Conservation (phyloP, 1,284 basidiomycete species). For the Polyporus tsugae region DNA sequence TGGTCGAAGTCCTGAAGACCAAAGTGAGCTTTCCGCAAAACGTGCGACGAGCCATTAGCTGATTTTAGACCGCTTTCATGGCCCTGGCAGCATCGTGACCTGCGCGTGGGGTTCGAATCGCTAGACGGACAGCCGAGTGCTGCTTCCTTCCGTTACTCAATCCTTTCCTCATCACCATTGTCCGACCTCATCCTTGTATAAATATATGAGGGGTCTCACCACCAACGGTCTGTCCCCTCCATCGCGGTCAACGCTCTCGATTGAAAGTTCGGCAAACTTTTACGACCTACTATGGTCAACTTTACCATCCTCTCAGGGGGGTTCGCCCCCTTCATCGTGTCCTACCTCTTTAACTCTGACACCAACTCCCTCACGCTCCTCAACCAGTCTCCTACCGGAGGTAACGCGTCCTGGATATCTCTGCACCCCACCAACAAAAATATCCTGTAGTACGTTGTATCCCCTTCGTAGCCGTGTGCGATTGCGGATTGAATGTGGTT, state of each 20-base stretch:
- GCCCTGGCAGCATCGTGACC: neutral
- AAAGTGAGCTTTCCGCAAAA: no score
- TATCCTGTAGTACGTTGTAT: slow-evolving; percentile 60
- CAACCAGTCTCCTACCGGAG: slow-evolving; percentile 57
- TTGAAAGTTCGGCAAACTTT: no score
- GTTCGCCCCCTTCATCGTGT: slow-evolving; percentile 65
- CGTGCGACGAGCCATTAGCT: no score
- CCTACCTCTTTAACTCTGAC: slow-evolving; percentile 63
- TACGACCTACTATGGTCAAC: slow-evolving; percentile 53
- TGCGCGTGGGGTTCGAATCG: neutral
- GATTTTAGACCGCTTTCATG: no score
- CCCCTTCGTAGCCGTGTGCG: neutral
- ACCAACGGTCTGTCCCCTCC: neutral
- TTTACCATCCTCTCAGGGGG: slow-evolving; percentile 70
- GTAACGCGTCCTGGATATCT: slow-evolving; percentile 66
- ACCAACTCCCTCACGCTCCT: slow-evolving; percentile 54
- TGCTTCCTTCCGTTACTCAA: neutral
- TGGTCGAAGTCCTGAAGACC: no score
- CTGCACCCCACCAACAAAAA: slow-evolving; percentile 60
- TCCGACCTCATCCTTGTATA: neutral
- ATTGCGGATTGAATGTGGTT: neutral
- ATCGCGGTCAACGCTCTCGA: neutral
- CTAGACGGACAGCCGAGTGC: neutral
- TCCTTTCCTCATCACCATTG: neutral
- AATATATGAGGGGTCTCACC: neutral